Evolutionary conservation across 306 rosid species (phyloP).

Genomic region (Lathyrus sativus): DNA sequence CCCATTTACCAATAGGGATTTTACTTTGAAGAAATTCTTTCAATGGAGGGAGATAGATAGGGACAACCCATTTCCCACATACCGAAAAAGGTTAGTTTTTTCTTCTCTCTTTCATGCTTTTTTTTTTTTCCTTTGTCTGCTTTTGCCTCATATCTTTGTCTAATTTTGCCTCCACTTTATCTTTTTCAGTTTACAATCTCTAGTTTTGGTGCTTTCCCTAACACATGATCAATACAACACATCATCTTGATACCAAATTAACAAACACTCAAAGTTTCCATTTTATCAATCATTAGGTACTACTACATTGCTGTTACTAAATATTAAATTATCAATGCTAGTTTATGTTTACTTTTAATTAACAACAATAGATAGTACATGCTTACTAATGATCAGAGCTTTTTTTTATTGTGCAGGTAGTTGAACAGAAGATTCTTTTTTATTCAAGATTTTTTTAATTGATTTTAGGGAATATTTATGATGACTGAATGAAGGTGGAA

Average conservation of each 20-base stretch:
- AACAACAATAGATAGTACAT: constrained; percentile 12
- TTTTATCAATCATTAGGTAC: constrained; percentile 46
- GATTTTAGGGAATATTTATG: constrained; percentile 52
- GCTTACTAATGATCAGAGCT: constrained; percentile 41
- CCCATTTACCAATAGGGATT: constrained; percentile 71
- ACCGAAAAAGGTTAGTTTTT: constrained; percentile 82
- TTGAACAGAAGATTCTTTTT: constrained; percentile 51
- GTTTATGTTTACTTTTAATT: constrained; percentile 31
- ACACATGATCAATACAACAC: constrained; percentile 52
- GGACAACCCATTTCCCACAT: constrained; percentile 85
- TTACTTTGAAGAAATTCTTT: constrained; percentile 58
- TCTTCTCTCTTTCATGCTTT: constrained; percentile 42
- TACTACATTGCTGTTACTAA: not conserved
- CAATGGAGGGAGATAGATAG: constrained; percentile 57
- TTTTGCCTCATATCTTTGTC: constrained; percentile 63
- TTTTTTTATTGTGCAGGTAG: constrained; percentile 63
- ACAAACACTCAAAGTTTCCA: constrained; percentile 7
- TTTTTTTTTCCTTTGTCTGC: constrained; percentile 55
- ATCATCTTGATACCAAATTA: constrained; percentile 38
- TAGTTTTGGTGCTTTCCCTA: constrained; percentile 55
- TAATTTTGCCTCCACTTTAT: constrained; percentile 52
- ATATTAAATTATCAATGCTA: constrained; percentile 13
- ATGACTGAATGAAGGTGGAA: constrained; percentile 59
- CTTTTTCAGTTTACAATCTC: constrained; percentile 63
- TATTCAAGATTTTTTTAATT: constrained; percentile 74